These are phyloP conservation scores for Fusarium bulbicola DNA, from an alignment of 2,329 filamentous ascomycete genomes.

Conservation along the genomic window DNA sequence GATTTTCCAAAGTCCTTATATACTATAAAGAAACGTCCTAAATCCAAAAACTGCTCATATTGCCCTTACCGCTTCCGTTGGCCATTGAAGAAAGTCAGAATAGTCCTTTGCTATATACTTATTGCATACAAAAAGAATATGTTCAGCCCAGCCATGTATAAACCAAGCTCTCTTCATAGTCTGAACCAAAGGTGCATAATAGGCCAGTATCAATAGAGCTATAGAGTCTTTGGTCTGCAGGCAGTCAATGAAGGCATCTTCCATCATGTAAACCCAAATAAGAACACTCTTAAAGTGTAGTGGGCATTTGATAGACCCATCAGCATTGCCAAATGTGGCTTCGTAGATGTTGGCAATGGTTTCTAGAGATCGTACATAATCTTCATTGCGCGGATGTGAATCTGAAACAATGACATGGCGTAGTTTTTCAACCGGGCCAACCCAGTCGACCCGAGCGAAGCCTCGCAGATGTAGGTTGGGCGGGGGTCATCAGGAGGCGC, in stretches of 20 bases:
- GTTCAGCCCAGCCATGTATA: background rate
- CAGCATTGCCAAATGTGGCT: background rate
- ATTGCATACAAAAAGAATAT: background rate
- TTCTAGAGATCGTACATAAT: background rate
- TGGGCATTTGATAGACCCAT: background rate
- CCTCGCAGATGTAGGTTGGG: background rate
- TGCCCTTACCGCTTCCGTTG: background rate
- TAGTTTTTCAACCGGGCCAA: background rate
- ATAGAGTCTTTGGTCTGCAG: background rate
- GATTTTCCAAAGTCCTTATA: background rate
- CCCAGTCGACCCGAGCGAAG: background rate
- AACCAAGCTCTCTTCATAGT: background rate
- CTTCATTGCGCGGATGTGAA: background rate
- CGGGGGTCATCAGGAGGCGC: background rate
- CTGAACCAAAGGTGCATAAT: background rate
- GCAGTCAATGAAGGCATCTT: background rate
- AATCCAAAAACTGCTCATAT: background rate
- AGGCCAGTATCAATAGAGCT: background rate
- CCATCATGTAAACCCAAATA: background rate
- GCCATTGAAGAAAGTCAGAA: background rate
- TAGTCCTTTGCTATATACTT: background rate
- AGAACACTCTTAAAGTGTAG: background rate
- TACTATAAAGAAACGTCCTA: fast-evolving
- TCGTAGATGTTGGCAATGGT: background rate
- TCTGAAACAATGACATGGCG: background rate